These are phyloP conservation scores for Chamaecyparis obtusa DNA, from an alignment of 75 land plant genomes.

Conservation along the genomic window DNA sequence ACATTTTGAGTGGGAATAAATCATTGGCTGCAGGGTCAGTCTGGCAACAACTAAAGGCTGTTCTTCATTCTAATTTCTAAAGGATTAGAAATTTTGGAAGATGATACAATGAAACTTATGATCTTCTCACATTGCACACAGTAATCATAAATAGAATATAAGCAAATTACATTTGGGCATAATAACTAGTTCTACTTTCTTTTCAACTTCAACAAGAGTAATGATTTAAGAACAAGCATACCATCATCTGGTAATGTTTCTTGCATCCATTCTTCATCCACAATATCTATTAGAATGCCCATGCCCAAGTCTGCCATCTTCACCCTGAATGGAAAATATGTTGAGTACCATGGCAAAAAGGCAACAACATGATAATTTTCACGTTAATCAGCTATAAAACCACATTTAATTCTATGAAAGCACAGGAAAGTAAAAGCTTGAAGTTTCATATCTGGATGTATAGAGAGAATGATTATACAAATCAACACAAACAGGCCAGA, in stretches of 20 bases:
- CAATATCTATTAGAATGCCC: slow-evolving; percentile 76
- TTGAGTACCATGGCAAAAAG: not conserved
- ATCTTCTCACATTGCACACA: too few relatives aligned
- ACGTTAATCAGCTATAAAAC: not conserved
- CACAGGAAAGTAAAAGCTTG: not conserved
- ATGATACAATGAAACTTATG: too few relatives aligned
- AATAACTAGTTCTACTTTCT: too few relatives aligned
- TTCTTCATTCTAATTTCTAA: too few relatives aligned
- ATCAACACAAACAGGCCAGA: not conserved
- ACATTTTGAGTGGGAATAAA: too few relatives aligned
- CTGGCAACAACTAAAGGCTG: too few relatives aligned
- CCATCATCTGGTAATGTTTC: slow-evolving; percentile 83
- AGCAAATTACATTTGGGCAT: too few relatives aligned
- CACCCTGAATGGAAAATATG: not conserved
- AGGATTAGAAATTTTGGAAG: too few relatives aligned
- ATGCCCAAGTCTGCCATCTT: slow-evolving; percentile 40
- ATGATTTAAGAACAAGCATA: slow-evolving; percentile 6
- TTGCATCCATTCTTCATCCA: slow-evolving; percentile 87
- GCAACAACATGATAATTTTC: not conserved
- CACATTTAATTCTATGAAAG: not conserved
- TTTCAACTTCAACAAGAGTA: not conserved
- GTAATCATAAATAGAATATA: not conserved
- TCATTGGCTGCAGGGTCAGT: too few relatives aligned
- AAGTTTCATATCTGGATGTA: not conserved
- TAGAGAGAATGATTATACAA: not conserved